These are phyloP conservation scores for Piromyces finnis DNA, from an alignment of 192 early-diverging fungal species.

Conservation along the genomic window DNA sequence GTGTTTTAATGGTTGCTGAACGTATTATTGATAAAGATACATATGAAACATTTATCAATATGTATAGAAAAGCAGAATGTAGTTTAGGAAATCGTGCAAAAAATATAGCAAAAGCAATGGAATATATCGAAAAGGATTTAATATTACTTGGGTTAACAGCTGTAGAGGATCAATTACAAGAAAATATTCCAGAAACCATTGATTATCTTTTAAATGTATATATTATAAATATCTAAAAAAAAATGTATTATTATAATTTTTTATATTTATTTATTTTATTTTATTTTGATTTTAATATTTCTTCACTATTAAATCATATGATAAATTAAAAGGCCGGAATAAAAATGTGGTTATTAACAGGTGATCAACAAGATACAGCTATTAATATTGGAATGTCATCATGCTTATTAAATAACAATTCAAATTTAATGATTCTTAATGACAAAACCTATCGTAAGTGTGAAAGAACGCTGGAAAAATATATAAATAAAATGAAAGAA, in stretches of 20 bases:
- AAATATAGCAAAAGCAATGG: constrained; percentile 53
- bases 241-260: too few species aligned
- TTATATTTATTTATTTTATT: too few species aligned
- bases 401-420: constrained; percentile 18
- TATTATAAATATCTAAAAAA: too few species aligned
- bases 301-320: too few species aligned
- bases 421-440: constrained; percentile 17
- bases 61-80: background rate
- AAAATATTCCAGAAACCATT: constrained; percentile 87
- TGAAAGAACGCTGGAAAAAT: constrained; percentile 7
- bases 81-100: constrained; percentile 49
- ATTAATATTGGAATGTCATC: constrained; percentile 56
- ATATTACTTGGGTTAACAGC: constrained; percentile 87
- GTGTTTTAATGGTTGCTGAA: constrained; percentile 1
- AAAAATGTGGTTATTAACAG: constrained; percentile 39
- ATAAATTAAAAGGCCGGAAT: constrained; percentile 24
- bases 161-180: constrained; percentile 93
- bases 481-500: background rate
- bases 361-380: constrained; percentile 44
- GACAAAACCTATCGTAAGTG: constrained; percentile 2
- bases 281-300: too few species aligned
- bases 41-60: background rate
- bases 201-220: constrained; percentile 38
- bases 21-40: background rate
- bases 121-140: constrained; percentile 61